Evolutionary conservation across 768 basidiomycete species (phyloP).

Genomic region (Suillus sp.): DNA sequence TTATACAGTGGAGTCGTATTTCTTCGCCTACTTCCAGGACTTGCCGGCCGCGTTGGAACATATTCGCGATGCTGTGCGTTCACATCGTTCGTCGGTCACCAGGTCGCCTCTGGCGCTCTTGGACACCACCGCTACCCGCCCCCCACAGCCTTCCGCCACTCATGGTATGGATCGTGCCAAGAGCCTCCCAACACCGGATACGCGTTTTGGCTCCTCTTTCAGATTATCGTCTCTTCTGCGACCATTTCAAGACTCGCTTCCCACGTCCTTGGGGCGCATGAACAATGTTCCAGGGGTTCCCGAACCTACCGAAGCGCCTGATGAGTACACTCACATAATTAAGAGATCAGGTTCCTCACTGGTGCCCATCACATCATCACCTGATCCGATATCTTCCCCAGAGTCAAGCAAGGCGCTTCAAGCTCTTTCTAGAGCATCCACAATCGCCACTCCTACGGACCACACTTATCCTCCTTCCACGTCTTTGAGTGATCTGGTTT

Average conservation of each 20-base stretch:
- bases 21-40: constrained; percentile 94
- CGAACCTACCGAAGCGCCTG: constrained; percentile 42
- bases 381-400: constrained; percentile 23
- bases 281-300: constrained; percentile 23
- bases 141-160: constrained; percentile 23
- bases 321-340: constrained; percentile 75
- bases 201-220: constrained; percentile 50
- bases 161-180: constrained; percentile 43
- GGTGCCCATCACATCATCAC: constrained; percentile 55
- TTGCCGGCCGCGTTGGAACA: constrained; percentile 74
- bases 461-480: constrained; percentile 85
- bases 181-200: constrained; percentile 38
- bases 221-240: constrained; percentile 65
- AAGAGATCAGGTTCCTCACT: constrained; percentile 58
- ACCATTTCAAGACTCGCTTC: constrained; percentile 63
- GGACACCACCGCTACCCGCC: constrained; percentile 59
- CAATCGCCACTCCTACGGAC: constrained; percentile 34
- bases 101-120: constrained; percentile 40
- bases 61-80: constrained; percentile 76
- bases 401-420: constrained; percentile 9
- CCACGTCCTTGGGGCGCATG: constrained; percentile 39
- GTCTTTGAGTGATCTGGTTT: constrained; percentile 49
- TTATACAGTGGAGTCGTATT: constrained; percentile 83
- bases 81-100: constrained; percentile 41
- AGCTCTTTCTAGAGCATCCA: constrained; percentile 26